Percentiles rank a stretch among this genome's conserved stretches.
Conservation (phyloP, 495 filamentous ascomycete genomes). For the Pseudomonodictys pantanalensis region DNA sequence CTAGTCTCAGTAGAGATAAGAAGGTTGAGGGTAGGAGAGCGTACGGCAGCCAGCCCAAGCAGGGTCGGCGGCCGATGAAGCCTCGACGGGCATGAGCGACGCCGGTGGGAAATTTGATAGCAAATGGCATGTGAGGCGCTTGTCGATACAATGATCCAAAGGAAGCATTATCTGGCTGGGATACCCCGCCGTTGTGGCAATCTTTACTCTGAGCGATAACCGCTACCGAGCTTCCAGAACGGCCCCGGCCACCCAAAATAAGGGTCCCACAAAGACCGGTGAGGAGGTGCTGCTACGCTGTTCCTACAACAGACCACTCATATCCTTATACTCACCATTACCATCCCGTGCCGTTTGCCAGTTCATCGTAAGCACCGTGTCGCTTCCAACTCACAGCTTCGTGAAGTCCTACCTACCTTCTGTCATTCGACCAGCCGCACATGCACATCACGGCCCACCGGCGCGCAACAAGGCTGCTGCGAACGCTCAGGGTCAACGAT, state of each 20-base stretch:
- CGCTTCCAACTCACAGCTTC: background rate
- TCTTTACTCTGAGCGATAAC: no score
- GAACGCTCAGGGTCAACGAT: background rate
- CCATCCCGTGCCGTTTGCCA: background rate
- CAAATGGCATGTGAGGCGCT: background rate
- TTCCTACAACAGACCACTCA: background rate
- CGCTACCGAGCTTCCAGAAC: no score
- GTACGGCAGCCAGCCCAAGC: constrained; percentile 71
- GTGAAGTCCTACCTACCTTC: background rate
- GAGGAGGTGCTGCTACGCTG: background rate
- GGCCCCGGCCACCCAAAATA: no score
- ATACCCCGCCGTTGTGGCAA: no score
- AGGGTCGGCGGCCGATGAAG: constrained; percentile 36
- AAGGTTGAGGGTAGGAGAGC: constrained; percentile 70
- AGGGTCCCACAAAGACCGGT: background rate
- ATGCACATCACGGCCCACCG: constrained; percentile 1
- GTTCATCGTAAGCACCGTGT: background rate
- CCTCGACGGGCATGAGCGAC: constrained; percentile 4
- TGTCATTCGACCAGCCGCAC: background rate
- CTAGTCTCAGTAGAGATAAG: constrained; percentile 86
- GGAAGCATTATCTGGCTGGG: no score
- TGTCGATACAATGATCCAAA: no score
- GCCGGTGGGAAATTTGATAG: background rate
- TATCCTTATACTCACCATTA: background rate
- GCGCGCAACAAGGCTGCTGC: background rate